Conservation (phyloP, 2,329 filamentous ascomycete species). For the Sordariomycetes sp. region DNA sequence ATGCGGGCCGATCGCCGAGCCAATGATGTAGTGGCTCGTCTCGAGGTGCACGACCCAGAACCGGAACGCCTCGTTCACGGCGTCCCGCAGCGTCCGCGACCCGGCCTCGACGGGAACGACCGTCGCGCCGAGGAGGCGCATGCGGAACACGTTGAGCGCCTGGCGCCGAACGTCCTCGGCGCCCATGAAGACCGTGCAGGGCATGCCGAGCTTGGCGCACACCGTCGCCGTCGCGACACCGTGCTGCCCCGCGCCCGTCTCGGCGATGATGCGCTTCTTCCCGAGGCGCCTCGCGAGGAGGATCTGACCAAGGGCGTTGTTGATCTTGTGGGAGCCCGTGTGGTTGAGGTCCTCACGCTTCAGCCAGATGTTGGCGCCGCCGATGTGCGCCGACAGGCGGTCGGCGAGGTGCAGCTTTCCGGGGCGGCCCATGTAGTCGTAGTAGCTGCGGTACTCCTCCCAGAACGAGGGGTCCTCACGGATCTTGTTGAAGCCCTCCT, state of each 20-base stretch:
- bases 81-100: slow-evolving; percentile 67
- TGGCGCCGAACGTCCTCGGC: slow-evolving; percentile 89
- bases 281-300: slow-evolving; percentile 74
- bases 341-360: slow-evolving; percentile 98
- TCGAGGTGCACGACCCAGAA: slow-evolving; percentile 88
- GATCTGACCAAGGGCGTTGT: slow-evolving; percentile 91
- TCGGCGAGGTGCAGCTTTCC: slow-evolving; percentile 84
- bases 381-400: slow-evolving; percentile 74
- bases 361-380: slow-evolving; percentile 91
- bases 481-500: slow-evolving; percentile 80
- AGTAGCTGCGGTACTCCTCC: slow-evolving; percentile 93
- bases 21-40: slow-evolving; percentile 96
- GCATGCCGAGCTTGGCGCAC: slow-evolving; percentile 96
- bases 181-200: slow-evolving; percentile 97
- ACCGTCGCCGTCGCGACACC: slow-evolving; percentile 96
- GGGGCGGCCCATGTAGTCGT: slow-evolving; percentile 92
- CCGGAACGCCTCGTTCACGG: slow-evolving; percentile 90
- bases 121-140: slow-evolving; percentile 86
- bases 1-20: slow-evolving; percentile 92
- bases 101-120: slow-evolving; percentile 91
- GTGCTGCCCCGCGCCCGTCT: slow-evolving; percentile 95
- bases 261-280: slow-evolving; percentile 94
- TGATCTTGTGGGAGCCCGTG: slow-evolving; percentile 98
- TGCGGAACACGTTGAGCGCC: slow-evolving; percentile 95
- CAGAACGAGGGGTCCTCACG: slow-evolving; percentile 85